Conservation (phyloP, 345 rosid species). For the Aquilaria sinensis region DNA sequence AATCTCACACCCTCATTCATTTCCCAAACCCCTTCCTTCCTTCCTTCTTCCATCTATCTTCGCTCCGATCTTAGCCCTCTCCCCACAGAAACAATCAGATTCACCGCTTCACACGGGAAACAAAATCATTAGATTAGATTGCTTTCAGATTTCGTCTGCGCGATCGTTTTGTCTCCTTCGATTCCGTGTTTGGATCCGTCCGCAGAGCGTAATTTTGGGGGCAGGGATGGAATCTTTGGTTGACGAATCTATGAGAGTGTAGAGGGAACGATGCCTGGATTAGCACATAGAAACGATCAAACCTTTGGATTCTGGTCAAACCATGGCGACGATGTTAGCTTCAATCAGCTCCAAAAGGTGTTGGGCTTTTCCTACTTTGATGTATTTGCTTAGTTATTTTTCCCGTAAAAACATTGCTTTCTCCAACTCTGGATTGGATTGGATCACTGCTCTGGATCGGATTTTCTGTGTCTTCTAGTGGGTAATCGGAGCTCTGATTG, state of each 20-base stretch:
- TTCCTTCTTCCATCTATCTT: too few species aligned
- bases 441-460: constrained; percentile 20
- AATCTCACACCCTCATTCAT: too few species aligned
- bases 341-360: constrained; percentile 82
- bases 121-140: too few species aligned
- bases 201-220: constrained; percentile 3
- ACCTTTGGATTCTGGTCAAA: constrained; percentile 74
- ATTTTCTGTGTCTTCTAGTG: constrained; percentile 8
- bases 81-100: too few species aligned
- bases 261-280: constrained; percentile 62
- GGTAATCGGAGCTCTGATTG: constrained; percentile 21
- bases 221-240: constrained; percentile 21
- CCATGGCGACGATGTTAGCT: constrained; percentile 59
- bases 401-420: neutral
- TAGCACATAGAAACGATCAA: constrained; percentile 62
- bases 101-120: too few species aligned
- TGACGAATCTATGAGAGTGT: constrained; percentile 25
- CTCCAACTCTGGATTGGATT: constrained; percentile 12
- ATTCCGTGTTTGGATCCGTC: constrained; percentile 15
- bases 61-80: too few species aligned
- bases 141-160: too few species aligned
- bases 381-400: constrained; percentile 4
- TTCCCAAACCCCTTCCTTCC: too few species aligned
- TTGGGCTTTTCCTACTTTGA: neutral
- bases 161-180: neutral